Base-by-base conservation (phyloP, 208 protist species). In the Acanthamoeba healyi region DNA sequence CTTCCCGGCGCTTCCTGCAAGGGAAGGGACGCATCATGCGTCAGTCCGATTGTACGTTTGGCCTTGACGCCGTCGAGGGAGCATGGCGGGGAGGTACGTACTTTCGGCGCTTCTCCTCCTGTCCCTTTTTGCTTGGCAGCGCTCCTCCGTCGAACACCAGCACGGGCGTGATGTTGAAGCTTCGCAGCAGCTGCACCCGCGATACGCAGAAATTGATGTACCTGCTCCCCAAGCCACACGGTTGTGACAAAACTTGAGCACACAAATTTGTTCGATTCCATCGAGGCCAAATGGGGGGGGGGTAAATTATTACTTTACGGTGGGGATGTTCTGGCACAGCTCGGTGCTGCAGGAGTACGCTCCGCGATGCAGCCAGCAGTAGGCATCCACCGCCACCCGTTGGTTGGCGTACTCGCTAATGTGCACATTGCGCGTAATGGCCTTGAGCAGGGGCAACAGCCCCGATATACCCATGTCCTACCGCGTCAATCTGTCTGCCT, bases 111-210 rank as follows among this genome's bases (percentile, higher is more conserved):
- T 98, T 95, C n/a, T 96, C 84, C 58, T 99, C 97, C 77, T 95
- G 98, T n/a, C 44, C 74, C 14, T 38, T 36, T 96, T 99, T 99
- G 36, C 95, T 92, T 22, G 98, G 98, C 44, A 99, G 90, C 17
- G 88, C 22, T 12, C 72, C 94, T 32, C 98, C 98, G 93, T 99
- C 98, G 95, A 99, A 99, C 19, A 99, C 97, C n/a, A 99, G 17
- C 0, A 99, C 81, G 14, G 98, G 98, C 38, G 63, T 95, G 1
- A 99, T 79, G 29, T 95, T 90, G 70, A 96, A 32, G 15, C 95
- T 15, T 36, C 70, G 26, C 7, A 99, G 84, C 94, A 99, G 87
- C 38, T 96, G 81, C 24, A 99, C 94, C n/a, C 96, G 88, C 32
- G 95, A 90, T 12, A 98, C 58, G 82, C 96, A 98, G 90, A 95